A percentile compares a stretch with the other conserved stretches of the same genome.
Evolutionary conservation across 768 basidiomycete genomes (phyloP).

Genomic region (Royoungia palumana): DNA sequence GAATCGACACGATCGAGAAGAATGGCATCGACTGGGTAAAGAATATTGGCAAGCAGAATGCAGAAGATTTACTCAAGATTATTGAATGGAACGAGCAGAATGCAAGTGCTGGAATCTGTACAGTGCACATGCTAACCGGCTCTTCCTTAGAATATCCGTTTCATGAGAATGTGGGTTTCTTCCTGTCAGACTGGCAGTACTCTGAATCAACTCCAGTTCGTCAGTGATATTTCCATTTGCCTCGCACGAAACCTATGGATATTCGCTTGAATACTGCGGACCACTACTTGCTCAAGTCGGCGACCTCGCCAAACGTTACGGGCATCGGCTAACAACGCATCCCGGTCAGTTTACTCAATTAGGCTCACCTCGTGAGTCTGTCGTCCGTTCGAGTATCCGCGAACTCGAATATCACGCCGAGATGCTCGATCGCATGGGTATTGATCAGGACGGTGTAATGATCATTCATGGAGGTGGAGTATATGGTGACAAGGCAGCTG

Average conservation of each 20-base stretch:
- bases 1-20: constrained; percentile 75
- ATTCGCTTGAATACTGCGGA: constrained; percentile 73
- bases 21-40: constrained; percentile 82
- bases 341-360: constrained; percentile 86
- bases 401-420: constrained; percentile 87
- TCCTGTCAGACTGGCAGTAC: background rate
- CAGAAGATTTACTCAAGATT: constrained; percentile 64
- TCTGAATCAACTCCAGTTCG: constrained; percentile 37
- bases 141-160: constrained; percentile 59
- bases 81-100: constrained; percentile 93
- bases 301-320: constrained; percentile 61
- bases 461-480: constrained; percentile 85
- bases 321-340: constrained; percentile 81
- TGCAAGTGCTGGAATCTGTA: constrained; percentile 32
- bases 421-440: constrained; percentile 81
- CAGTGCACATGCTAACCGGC: background rate
- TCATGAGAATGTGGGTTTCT: constrained; percentile 60
- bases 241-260: constrained; percentile 76
- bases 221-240: constrained; percentile 95
- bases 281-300: constrained; percentile 54
- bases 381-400: constrained; percentile 70
- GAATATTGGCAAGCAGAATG: constrained; percentile 73
- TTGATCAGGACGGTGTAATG: constrained; percentile 83
- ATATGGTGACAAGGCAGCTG: constrained; percentile 73
- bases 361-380: constrained; percentile 72